phyloP scores from a whole-genome alignment of 2,329 filamentous ascomycete genomes.

The Leptographium procerum region DNA sequence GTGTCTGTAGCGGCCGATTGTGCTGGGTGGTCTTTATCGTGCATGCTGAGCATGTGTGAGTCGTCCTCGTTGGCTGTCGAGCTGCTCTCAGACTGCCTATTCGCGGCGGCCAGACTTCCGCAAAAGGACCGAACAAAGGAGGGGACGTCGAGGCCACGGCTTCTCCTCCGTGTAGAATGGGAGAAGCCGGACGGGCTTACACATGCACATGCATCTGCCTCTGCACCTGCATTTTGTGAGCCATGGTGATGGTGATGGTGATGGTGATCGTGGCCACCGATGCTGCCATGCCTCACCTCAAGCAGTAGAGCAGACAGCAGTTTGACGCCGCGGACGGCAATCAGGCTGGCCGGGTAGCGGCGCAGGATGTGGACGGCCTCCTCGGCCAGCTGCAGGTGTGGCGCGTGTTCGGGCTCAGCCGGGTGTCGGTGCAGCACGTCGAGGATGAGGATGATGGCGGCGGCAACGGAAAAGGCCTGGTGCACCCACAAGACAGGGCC shows the following conservation, averaged over 20 bases:
- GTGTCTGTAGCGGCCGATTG: not conserved
- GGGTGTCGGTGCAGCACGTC: slow-evolving; percentile 19
- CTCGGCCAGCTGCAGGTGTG: slow-evolving; percentile 20
- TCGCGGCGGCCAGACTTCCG: not conserved
- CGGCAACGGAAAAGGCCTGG: slow-evolving; percentile 19
- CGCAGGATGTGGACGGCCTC: slow-evolving; percentile 21
- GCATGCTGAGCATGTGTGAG: not conserved
- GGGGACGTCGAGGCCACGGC: slow-evolving; percentile 16
- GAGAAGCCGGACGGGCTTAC: not conserved
- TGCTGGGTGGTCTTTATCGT: not conserved
- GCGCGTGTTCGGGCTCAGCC: slow-evolving; percentile 16
- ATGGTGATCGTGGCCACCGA: not conserved
- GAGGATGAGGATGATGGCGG: slow-evolving; percentile 18
- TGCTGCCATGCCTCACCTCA: not conserved
- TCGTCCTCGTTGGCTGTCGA: not conserved
- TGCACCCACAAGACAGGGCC: slow-evolving; percentile 17
- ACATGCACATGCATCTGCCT: too few relatives aligned
- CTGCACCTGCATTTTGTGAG: not conserved
- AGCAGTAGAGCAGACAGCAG: slow-evolving; percentile 23
- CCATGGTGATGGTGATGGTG: not conserved
- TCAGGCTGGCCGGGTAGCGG: slow-evolving; percentile 23
- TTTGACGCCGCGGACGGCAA: slow-evolving; percentile 25
- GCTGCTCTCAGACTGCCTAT: not conserved
- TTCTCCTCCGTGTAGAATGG: not conserved
- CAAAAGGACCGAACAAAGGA: slow-evolving; percentile 19